A percentile compares a stretch with the other conserved stretches of the same genome.
phyloP scores from a whole-genome alignment of 1,139 yeast genomes.

The Magnusiomyces paraingens region DNA sequence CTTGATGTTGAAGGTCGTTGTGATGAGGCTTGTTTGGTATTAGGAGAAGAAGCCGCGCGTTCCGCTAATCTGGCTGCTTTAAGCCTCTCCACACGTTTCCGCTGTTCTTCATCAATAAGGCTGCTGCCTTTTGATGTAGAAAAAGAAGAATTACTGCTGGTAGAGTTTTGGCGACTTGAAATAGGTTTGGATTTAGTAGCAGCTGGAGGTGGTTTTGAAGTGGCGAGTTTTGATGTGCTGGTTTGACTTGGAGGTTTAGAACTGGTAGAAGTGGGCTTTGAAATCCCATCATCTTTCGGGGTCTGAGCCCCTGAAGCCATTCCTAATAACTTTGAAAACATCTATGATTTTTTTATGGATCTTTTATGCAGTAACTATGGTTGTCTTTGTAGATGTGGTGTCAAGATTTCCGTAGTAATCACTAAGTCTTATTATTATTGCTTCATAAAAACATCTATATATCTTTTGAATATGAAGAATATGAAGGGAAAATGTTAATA shows the following conservation, averaged over 20 bases:
- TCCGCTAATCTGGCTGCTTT: conserved; percentile 27
- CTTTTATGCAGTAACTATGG: too few relatives aligned
- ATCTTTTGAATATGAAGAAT: neutral
- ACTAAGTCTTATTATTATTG: neutral
- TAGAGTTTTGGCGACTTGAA: neutral
- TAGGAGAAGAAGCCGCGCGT: conserved; percentile 7
- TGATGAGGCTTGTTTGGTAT: conserved; percentile 5
- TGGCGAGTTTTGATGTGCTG: neutral
- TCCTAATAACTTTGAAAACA: conserved; percentile 9
- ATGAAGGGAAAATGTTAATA: neutral
- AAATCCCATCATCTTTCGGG: neutral
- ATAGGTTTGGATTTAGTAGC: neutral
- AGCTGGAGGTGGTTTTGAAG: neutral
- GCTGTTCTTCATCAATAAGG: conserved; percentile 23
- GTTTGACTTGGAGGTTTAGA: neutral
- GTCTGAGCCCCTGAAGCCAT: conserved; percentile 5
- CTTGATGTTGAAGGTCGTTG: conserved; percentile 16
- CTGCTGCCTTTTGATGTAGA: conserved; percentile 19
- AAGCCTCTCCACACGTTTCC: conserved; percentile 25
- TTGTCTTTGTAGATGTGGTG: too few relatives aligned
- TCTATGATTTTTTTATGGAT: neutral
- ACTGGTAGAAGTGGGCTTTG: neutral
- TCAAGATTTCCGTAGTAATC: neutral
- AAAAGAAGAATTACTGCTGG: conserved; percentile 1
- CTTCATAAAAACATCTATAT: neutral